Conservation (phyloP, 2,329 filamentous ascomycete species). For the Triangularia verruculosa region DNA sequence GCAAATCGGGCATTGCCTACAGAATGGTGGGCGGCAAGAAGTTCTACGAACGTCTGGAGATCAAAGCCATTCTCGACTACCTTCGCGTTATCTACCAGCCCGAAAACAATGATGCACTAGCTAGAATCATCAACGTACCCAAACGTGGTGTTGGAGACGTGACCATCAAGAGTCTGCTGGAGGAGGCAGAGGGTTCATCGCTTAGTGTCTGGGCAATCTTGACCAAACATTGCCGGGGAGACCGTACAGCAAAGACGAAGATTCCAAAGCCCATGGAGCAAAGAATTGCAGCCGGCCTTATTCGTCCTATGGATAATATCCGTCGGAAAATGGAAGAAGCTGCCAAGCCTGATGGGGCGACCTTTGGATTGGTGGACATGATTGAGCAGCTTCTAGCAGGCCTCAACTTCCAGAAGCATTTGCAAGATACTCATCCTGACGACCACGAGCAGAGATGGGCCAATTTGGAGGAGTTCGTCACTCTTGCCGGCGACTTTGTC, state of each 20-base stretch:
- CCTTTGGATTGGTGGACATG: conserved; percentile 44
- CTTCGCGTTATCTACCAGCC: conserved; percentile 80
- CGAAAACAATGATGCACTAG: conserved; percentile 80
- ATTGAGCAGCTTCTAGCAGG: conserved; percentile 58
- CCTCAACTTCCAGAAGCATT: conserved; percentile 69
- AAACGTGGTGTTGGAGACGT: conserved; percentile 75
- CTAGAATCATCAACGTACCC: conserved; percentile 81
- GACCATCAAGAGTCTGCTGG: conserved; percentile 70
- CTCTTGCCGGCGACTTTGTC: conserved; percentile 71
- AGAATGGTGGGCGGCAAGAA: conserved; percentile 86
- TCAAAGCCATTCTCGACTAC: conserved; percentile 86
- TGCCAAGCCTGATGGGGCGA: conserved; percentile 27
- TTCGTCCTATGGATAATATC: conserved; percentile 42
- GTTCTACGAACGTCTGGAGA: conserved; percentile 89
- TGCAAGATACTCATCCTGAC: conserved; percentile 68
- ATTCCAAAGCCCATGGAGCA: conserved; percentile 51
- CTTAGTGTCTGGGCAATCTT: conserved; percentile 76
- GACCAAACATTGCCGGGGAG: conserved; percentile 50
- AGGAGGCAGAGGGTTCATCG: conserved; percentile 69
- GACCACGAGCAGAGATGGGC: conserved; percentile 78
- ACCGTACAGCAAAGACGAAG: conserved; percentile 45
- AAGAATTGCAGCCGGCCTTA: conserved; percentile 50
- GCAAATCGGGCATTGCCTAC: conserved; percentile 79
- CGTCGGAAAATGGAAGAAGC: conserved; percentile 34
- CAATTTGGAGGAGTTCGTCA: conserved; percentile 85